Evolutionary conservation across 2,329 filamentous ascomycete species (phyloP), one percentile per base, ranked within the genome.

Genomic region (Clonostachys solani): DNA sequence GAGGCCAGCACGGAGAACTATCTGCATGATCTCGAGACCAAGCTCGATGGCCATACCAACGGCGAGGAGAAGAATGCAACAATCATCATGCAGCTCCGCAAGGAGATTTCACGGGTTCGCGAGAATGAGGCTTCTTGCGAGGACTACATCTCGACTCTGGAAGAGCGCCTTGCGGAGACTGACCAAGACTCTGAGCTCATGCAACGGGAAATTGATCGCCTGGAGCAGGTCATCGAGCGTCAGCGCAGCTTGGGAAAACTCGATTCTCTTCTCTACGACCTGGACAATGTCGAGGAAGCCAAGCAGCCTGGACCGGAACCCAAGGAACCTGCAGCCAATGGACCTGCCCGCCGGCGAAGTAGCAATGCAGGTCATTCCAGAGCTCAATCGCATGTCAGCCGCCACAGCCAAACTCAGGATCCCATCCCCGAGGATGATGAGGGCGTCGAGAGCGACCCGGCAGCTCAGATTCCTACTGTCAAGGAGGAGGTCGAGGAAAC

Each of bases 161-260:
- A 99, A 63, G 94, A 97, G 69, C 87, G 92, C 18, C 79, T 99
- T 9, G 94, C 94, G 1, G 94, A 99, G 67, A 87, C 92, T 3
- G 94, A 99, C 59, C 92, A 97, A 65, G 94, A 99, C 62, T 84
- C 89, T 53, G 94, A 97, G 64, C 73, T 96, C 50, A 96, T 99
- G 92, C 91, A 96, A 64, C 89, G 92, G 35, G 94, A 99, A 61
- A 89, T 99, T 52, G 89, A 96, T 59, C 84, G 92, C 34, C 76
- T 99, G 12, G 94, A 97, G 66, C 89, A 96, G 65, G 90, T 99
- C 8, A 84, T 99, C 45, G 92, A 97, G 66, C 88, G 95, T 43
- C 94, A 99, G 66, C 82, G 94, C 50, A 96, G 92, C 63, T 81
- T 99, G 5, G 94, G 94, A 38, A 95, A 96, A 66, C 80, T 99